Conservation (phyloP, 306 rosid genomes). For the Pueraria montana region DNA sequence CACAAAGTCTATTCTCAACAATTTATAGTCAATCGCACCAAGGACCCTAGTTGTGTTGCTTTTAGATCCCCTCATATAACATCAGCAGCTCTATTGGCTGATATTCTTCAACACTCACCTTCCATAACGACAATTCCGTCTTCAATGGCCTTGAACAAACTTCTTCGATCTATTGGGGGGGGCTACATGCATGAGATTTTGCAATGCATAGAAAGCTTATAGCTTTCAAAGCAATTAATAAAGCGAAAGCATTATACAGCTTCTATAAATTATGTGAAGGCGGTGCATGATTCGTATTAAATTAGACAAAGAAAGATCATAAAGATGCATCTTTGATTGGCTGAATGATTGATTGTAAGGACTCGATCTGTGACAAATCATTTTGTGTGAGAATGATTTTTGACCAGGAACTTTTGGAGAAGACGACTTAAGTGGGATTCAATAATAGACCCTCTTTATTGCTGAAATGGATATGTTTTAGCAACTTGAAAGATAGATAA, state of each 20-base stretch:
- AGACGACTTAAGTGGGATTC: constrained; percentile 58
- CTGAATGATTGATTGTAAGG: constrained; percentile 53
- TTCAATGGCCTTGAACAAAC: constrained; percentile 36
- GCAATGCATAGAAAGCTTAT: constrained; percentile 43
- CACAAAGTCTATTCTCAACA: constrained; percentile 13
- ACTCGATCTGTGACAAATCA: constrained; percentile 40
- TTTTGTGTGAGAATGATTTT: constrained; percentile 52
- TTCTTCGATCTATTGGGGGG: constrained; percentile 24
- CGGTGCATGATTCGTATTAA: constrained; percentile 60
- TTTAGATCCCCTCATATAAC: constrained; percentile 5
- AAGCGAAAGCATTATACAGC: constrained; percentile 54
- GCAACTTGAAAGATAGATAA: constrained; percentile 50
- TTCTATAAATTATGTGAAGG: constrained; percentile 43
- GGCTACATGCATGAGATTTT: constrained; percentile 47
- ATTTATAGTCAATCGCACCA: constrained; percentile 9
- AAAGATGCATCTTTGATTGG: constrained; percentile 47
- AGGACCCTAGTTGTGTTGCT: neutral
- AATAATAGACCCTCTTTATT: constrained; percentile 60
- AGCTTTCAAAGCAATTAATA: constrained; percentile 53
- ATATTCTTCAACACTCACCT: constrained; percentile 41
- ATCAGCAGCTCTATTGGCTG: constrained; percentile 40
- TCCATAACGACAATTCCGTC: constrained; percentile 25
- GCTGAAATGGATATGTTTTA: constrained; percentile 48
- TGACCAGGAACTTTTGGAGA: constrained; percentile 60
- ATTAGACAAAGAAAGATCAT: constrained; percentile 51